These are phyloP conservation scores for Sporothrix pallida DNA, from an alignment of 2,329 filamentous ascomycete species.

Conservation along the genomic window DNA sequence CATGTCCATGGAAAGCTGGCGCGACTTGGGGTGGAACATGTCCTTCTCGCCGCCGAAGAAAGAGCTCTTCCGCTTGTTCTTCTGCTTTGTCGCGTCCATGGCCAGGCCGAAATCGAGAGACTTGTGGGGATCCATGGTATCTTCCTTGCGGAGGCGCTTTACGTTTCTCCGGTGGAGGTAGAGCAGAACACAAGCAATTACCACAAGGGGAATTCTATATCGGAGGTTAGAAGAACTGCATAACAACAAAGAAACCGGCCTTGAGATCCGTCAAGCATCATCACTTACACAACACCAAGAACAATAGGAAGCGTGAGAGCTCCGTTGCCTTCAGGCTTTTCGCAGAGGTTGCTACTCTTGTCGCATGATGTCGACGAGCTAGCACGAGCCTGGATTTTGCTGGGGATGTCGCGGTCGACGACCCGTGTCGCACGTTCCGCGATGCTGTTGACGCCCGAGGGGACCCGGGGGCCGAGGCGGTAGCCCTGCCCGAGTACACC, in stretches of 20 bases:
- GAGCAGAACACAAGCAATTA: conserved; percentile 70
- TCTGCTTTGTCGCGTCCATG: conserved; percentile 47
- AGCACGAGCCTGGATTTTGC: conserved; percentile 38
- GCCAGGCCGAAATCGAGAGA: conserved; percentile 91
- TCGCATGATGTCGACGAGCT: conserved; percentile 38
- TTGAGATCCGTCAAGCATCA: conserved; percentile 32
- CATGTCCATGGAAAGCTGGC: conserved; percentile 73
- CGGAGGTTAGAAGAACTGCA: too few relatives aligned
- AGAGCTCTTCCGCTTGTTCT: conserved; percentile 52
- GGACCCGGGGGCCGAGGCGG: conserved; percentile 42
- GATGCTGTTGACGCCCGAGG: conserved; percentile 18
- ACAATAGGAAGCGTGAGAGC: conserved; percentile 70
- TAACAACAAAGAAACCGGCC: conserved; percentile 1
- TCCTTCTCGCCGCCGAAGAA: conserved; percentile 63
- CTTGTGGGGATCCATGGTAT: conserved; percentile 83
- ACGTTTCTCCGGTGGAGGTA: conserved; percentile 81
- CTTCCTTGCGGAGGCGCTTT: conserved; percentile 74
- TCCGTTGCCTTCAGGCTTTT: conserved; percentile 62
- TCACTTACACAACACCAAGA: conserved; percentile 69
- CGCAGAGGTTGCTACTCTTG: conserved; percentile 54
- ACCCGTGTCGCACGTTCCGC: conserved; percentile 38
- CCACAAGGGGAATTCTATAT: conserved; percentile 74
- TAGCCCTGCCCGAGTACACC: conserved; percentile 36
- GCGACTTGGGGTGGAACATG: conserved; percentile 50
- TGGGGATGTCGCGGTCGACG: conserved; percentile 35